Evolutionary conservation across 305 asterid species (phyloP).

Genomic region (Rubia tinctorum): DNA sequence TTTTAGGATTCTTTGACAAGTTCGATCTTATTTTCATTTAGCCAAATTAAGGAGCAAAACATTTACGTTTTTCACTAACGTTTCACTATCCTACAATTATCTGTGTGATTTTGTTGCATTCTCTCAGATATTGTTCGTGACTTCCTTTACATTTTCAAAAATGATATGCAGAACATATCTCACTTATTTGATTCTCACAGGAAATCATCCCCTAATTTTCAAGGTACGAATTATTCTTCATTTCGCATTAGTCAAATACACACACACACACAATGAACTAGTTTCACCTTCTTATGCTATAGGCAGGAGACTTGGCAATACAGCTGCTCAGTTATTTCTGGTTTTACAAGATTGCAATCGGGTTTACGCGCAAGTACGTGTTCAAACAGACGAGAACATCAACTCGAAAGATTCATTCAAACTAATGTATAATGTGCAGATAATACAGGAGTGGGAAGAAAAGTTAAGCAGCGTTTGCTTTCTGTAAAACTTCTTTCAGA

Average conservation of each 20-base stretch:
- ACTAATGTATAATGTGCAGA: constrained; percentile 8
- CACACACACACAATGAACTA: neutral
- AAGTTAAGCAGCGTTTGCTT: constrained; percentile 30
- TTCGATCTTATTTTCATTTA: no score
- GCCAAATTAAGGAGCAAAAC: no score
- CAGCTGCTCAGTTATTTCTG: constrained; percentile 75
- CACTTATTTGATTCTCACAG: constrained; percentile 54
- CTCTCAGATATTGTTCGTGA: constrained; percentile 60
- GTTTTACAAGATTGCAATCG: constrained; percentile 77
- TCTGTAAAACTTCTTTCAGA: constrained; percentile 60
- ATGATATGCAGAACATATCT: constrained; percentile 84
- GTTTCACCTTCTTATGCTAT: neutral
- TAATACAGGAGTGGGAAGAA: neutral
- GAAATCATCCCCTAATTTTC: constrained; percentile 58
- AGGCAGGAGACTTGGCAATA: constrained; percentile 79
- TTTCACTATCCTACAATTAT: neutral
- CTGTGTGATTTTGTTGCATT: neutral
- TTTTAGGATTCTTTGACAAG: no score
- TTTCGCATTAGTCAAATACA: neutral
- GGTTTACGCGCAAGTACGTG: constrained; percentile 55
- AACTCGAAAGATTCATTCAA: constrained; percentile 13
- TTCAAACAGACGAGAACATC: constrained; percentile 17
- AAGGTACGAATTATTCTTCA: constrained; percentile 38
- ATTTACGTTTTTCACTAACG: no score
- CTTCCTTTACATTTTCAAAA: constrained; percentile 63